A percentile compares a stretch with the other conserved stretches of the same genome.
These are phyloP conservation scores for Herpetospermum pedunculosum DNA, from an alignment of 306 rosid genomes.

Conservation along the genomic window DNA sequence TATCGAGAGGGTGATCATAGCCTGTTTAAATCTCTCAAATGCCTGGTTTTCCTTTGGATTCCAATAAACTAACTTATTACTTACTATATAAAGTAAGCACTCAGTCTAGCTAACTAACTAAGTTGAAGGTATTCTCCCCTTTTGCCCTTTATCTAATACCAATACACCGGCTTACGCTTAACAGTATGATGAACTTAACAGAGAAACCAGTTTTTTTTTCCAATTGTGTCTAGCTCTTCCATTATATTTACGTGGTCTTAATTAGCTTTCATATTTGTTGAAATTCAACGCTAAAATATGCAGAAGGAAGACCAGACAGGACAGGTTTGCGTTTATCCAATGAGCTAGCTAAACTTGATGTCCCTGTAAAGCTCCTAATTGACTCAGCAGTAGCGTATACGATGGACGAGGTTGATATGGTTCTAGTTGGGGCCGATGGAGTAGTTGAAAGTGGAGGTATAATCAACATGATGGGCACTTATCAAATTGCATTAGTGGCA, in stretches of 20 bases:
- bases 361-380: slow-evolving; percentile 83
- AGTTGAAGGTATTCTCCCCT: not conserved
- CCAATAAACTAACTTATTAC: not conserved
- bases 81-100: not conserved
- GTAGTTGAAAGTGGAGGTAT: slow-evolving; percentile 98
- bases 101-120: not conserved
- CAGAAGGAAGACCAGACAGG: slow-evolving; percentile 95
- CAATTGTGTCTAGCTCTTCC: not conserved
- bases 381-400: slow-evolving; percentile 89
- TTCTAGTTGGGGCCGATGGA: slow-evolving; percentile 89
- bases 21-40: not conserved
- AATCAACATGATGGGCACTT: slow-evolving; percentile 94
- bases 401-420: slow-evolving; percentile 99
- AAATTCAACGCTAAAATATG: slow-evolving; percentile 14
- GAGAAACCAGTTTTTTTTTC: not conserved
- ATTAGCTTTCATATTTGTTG: slow-evolving; percentile 1
- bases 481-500: slow-evolving; percentile 83
- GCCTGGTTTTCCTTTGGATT: not conserved
- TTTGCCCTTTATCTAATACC: not conserved
- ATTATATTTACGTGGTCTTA: not conserved
- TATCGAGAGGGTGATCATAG: not conserved
- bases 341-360: slow-evolving; percentile 79
- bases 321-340: slow-evolving; percentile 68
- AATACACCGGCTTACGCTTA: not conserved
- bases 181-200: not conserved